Evolutionary conservation across 2,329 filamentous ascomycete genomes (phyloP).

Genomic region (Epichloe brachyelytri): DNA sequence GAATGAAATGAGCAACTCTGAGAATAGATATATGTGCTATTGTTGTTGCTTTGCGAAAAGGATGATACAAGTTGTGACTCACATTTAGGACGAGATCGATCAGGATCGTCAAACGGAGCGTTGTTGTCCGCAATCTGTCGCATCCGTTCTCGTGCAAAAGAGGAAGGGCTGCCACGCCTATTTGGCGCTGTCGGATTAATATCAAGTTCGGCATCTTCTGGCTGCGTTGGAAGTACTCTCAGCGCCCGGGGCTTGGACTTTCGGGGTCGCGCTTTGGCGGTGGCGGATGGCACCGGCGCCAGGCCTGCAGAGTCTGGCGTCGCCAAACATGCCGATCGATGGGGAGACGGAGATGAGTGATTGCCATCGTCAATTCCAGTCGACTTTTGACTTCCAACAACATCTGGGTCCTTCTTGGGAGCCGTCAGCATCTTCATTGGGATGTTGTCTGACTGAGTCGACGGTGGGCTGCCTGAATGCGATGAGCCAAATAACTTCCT

Average conservation of each 20-base stretch:
- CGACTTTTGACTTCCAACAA: neutral
- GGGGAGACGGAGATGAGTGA: neutral
- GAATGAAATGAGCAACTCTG: neutral
- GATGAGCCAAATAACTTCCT: slow-evolving; percentile 21
- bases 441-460: slow-evolving; percentile 10
- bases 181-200: slow-evolving; percentile 14
- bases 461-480: slow-evolving; percentile 7
- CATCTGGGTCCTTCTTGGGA: slow-evolving; percentile 1
- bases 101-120: slow-evolving; percentile 30
- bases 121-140: slow-evolving; percentile 29
- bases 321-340: slow-evolving; percentile 4
- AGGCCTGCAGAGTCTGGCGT: slow-evolving; percentile 7
- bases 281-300: slow-evolving; percentile 8
- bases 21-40: neutral
- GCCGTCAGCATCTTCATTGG: slow-evolving; percentile 15
- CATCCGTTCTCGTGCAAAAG: slow-evolving; percentile 31
- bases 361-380: neutral
- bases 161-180: slow-evolving; percentile 29
- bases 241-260: slow-evolving; percentile 18
- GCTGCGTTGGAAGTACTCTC: slow-evolving; percentile 24
- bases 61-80: slow-evolving; percentile 9
- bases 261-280: slow-evolving; percentile 13
- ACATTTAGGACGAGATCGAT: slow-evolving; percentile 27
- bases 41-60: neutral
- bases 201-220: slow-evolving; percentile 20